Percentiles rank a stretch among this genome's conserved stretches.
These are phyloP conservation scores for Schizonepeta tenuifolia DNA, from an alignment of 257 asterid species.

Conservation along the genomic window DNA sequence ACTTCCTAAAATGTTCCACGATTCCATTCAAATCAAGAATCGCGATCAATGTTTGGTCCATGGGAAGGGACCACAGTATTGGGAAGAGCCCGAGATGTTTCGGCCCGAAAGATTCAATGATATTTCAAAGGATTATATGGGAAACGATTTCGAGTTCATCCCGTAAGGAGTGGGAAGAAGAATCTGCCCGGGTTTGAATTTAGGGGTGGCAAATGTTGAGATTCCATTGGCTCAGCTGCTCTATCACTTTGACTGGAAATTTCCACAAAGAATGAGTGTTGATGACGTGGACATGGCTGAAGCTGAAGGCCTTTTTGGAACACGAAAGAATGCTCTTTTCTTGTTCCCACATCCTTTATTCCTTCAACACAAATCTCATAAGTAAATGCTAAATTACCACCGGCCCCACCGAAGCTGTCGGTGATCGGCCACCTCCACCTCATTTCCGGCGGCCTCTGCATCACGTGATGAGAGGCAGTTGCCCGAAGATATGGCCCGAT, in stretches of 20 bases:
- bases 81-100: constrained; percentile 36
- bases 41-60: constrained; percentile 35
- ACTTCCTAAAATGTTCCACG: too few species aligned
- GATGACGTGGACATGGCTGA: constrained; percentile 1
- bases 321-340: too few species aligned
- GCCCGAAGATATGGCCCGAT: too few species aligned
- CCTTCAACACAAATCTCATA: too few species aligned
- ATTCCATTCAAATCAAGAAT: constrained; percentile 33
- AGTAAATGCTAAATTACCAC: constrained; percentile 1
- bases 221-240: constrained; percentile 25
- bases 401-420: constrained; percentile 40
- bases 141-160: constrained; percentile 35
- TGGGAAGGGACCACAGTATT: constrained; percentile 43
- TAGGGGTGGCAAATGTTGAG: constrained; percentile 30
- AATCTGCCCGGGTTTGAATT: constrained; percentile 35
- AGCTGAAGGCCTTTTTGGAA: constrained; percentile 8
- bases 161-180: constrained; percentile 46
- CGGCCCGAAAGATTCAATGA: constrained; percentile 36
- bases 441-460: background rate
- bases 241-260: constrained; percentile 34
- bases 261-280: constrained; percentile 4
- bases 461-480: too few species aligned
- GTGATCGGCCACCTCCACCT: constrained; percentile 45
- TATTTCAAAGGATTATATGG: constrained; percentile 25
- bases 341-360: too few species aligned